Conservation (phyloP, 2,329 filamentous ascomycete genomes). For the Hypoxylon sp. region DNA sequence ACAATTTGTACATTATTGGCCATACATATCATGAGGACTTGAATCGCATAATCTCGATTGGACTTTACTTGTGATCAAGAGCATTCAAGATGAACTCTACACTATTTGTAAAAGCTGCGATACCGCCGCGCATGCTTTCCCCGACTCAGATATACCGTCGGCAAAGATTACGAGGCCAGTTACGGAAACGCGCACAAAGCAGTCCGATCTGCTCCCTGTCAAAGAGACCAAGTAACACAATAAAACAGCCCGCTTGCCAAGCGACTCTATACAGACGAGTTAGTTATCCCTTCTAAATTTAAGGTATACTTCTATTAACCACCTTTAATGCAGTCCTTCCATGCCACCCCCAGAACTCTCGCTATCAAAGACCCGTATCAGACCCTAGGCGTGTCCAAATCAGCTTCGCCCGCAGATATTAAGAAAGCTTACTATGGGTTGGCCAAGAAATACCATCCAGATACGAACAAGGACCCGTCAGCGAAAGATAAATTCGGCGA, state of each 20-base stretch:
- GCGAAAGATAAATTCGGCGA: slow-evolving; percentile 97
- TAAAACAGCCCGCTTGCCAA: slow-evolving; percentile 29
- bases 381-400: slow-evolving; percentile 85
- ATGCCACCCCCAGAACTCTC: slow-evolving; percentile 67
- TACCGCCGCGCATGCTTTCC: slow-evolving; percentile 63
- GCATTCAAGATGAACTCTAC: slow-evolving; percentile 63
- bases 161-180: slow-evolving; percentile 58
- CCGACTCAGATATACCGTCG: slow-evolving; percentile 60
- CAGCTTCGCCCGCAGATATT: slow-evolving; percentile 86
- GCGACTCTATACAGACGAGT: slow-evolving; percentile 44
- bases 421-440: slow-evolving; percentile 99
- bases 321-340: slow-evolving; percentile 64
- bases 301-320: slow-evolving; percentile 37
- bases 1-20: slow-evolving; percentile 6
- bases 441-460: slow-evolving; percentile 97
- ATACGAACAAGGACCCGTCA: slow-evolving; percentile 95
- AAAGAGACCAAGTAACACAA: slow-evolving; percentile 39
- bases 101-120: slow-evolving; percentile 63
- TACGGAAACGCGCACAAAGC: slow-evolving; percentile 56
- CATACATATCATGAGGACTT: slow-evolving; percentile 28
- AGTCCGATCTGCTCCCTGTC: slow-evolving; percentile 48
- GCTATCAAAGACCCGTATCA: slow-evolving; percentile 86
- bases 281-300: slow-evolving; percentile 24
- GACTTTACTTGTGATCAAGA: slow-evolving; percentile 26
- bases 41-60: slow-evolving; percentile 11